Conservation (phyloP, 129 eudicot species). For the Chrysanthemum seticuspe region DNA sequence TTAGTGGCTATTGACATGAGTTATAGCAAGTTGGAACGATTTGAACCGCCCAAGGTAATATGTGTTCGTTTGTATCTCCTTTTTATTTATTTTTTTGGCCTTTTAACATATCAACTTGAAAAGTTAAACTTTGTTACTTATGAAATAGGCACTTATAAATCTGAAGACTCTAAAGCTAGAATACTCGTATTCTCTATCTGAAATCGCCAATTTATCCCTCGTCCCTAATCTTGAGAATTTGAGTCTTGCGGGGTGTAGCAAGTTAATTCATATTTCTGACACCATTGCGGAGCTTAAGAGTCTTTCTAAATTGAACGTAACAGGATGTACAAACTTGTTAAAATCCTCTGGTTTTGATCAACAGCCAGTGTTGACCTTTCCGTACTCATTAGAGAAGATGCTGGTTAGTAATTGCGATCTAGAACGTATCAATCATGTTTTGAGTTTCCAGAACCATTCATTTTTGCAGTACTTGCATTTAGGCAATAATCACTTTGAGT, state of each 20-base stretch:
- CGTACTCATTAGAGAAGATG: conserved; percentile 5
- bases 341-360: neutral
- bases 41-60: conserved; percentile 29
- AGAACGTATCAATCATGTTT: neutral
- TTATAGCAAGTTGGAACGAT: conserved; percentile 4
- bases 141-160: neutral
- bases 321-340: conserved; percentile 15
- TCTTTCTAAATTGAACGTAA: conserved; percentile 21
- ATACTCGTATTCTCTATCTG: conserved; percentile 5
- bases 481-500: conserved; percentile 14
- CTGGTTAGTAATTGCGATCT: conserved; percentile 14
- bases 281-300: conserved; percentile 18
- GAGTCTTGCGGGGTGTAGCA: conserved; percentile 15
- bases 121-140: neutral
- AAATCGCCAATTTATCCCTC: neutral
- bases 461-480: conserved; percentile 17
- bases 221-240: conserved; percentile 28
- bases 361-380: neutral
- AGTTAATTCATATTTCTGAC: conserved; percentile 5
- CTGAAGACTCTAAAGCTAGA: conserved; percentile 18
- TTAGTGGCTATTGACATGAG: conserved; percentile 31
- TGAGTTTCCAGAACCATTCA: neutral
- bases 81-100: neutral
- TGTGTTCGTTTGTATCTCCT: neutral
- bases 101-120: neutral